These are phyloP conservation scores for Podila verticillata DNA, from an alignment of 192 early-diverging fungal genomes.

Conservation along the genomic window DNA sequence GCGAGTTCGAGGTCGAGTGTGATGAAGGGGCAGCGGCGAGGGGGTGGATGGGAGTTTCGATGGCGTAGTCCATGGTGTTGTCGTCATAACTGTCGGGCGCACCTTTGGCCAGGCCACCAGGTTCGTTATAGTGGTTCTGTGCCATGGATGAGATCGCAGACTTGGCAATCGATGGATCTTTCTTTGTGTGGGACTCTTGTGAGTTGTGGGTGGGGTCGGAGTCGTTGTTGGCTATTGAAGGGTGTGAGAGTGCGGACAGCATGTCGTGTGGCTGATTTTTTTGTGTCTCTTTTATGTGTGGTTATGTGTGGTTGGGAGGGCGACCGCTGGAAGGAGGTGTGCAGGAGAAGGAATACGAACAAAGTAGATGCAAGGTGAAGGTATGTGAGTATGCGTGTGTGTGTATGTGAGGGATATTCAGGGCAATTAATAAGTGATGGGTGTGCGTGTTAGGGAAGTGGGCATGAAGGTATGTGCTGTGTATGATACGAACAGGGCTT, in stretches of 20 bases:
- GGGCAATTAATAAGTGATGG: no score
- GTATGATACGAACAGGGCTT: no score
- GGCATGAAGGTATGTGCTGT: no score
- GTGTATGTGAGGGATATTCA: no score
- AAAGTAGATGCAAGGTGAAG: not conserved
- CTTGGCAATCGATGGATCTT: not conserved
- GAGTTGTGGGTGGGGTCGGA: not conserved
- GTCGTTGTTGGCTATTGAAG: constrained; percentile 33
- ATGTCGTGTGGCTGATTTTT: not conserved
- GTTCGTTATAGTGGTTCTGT: constrained; percentile 3
- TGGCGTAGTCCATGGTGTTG: constrained; percentile 10
- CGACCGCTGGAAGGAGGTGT: not conserved
- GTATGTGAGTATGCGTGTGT: not conserved
- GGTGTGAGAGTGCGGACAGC: constrained; percentile 22
- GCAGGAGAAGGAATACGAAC: not conserved
- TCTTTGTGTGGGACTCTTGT: not conserved
- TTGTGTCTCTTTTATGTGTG: not conserved
- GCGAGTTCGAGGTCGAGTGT: constrained; percentile 4
- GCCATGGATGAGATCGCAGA: not conserved
- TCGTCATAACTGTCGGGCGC: not conserved
- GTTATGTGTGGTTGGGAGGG: not conserved
- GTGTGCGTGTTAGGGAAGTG: no score
- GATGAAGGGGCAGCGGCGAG: constrained; percentile 14
- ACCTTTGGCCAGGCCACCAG: constrained; percentile 9
- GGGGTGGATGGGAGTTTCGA: constrained; percentile 21